Evolutionary conservation across 2,329 filamentous ascomycete species (phyloP), one percentile per base, ranked within the genome.

Genomic region (Cladorrhinum sp.): DNA sequence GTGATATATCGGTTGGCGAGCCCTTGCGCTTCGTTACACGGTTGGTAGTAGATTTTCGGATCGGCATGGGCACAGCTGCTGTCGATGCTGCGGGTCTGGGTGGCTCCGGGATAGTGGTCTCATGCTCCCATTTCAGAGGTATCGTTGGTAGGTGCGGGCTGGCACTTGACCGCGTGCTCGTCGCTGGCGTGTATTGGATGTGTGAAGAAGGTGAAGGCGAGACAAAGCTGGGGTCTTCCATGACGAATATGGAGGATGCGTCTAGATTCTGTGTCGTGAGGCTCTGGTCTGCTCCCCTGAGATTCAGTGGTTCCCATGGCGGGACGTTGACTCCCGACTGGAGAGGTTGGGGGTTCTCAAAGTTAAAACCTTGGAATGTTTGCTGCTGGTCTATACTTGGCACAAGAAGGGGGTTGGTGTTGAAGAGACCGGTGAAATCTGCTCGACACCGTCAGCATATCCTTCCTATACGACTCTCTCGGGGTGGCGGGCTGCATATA

Each of bases 241-340:
- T 75, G 20, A 75, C 66, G 27, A 77, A 72, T 36, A 69, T 66
- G 9, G 70, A 69, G 13, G 70, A 61, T 36, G 72, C 69, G 18
- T 70, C 25, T 18, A 45, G 38, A 71, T 12, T 45, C 23, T 41
- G 73, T 55, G 36, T 36, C 16, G 51, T 49, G 38, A 27, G 52
- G 23, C 18, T 57, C 38, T n/a, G 52, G 49, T 24, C 54, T 52
- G 24, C 52, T 16, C 13, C 55, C 23, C 57, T 70, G 1, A 76
- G 65, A 27, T 72, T 73, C 2, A 74, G 70, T 1, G 75, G 73
- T 50, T 75, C 74, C 81, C 80, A 82, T 36, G 79, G 74, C 4
- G 73, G 71, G 18, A 75, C 73, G 57, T 78, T 70, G 58, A 68
- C 65, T 24, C 70, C 68, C 24, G 72, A 71, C 52, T 76, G 76